A percentile compares a stretch with the other conserved stretches of the same genome.
These are phyloP conservation scores for Gossypium anomalum DNA, from an alignment of 345 rosid genomes.

Conservation along the genomic window DNA sequence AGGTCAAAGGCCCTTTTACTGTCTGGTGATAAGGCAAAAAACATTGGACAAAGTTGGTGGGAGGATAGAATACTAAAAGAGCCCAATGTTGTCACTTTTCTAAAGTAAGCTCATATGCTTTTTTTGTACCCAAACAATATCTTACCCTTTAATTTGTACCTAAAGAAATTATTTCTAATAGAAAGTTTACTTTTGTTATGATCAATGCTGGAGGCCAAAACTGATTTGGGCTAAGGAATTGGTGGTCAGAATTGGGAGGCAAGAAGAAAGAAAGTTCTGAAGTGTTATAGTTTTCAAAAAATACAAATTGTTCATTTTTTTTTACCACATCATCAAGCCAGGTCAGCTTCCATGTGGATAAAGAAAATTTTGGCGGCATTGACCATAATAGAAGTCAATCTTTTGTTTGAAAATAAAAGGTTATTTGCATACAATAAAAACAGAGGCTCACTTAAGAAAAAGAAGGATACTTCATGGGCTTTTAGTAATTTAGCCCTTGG, in stretches of 20 bases:
- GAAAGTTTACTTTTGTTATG: neutral
- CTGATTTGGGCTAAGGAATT: neutral
- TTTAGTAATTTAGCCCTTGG: neutral
- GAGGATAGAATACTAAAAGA: neutral
- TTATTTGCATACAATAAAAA: neutral
- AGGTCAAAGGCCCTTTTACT: neutral
- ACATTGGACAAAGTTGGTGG: neutral
- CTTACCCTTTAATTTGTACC: neutral
- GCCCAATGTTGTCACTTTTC: neutral
- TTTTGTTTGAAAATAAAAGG: neutral
- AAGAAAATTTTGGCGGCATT: neutral
- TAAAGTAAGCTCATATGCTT: neutral
- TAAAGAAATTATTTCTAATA: neutral
- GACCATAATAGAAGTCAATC: neutral
- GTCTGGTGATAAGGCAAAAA: neutral
- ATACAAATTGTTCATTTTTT: too few relatives aligned
- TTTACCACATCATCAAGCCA: too few relatives aligned
- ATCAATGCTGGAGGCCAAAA: neutral
- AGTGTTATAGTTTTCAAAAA: too few relatives aligned
- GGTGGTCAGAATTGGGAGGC: neutral
- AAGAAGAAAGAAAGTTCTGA: too few relatives aligned
- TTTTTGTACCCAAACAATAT: neutral
- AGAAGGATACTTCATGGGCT: neutral
- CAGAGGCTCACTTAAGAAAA: neutral
- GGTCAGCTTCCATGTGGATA: too few relatives aligned